phyloP scores from a whole-genome alignment of 495 filamentous ascomycete species.

The Xeromyces bisporus region DNA sequence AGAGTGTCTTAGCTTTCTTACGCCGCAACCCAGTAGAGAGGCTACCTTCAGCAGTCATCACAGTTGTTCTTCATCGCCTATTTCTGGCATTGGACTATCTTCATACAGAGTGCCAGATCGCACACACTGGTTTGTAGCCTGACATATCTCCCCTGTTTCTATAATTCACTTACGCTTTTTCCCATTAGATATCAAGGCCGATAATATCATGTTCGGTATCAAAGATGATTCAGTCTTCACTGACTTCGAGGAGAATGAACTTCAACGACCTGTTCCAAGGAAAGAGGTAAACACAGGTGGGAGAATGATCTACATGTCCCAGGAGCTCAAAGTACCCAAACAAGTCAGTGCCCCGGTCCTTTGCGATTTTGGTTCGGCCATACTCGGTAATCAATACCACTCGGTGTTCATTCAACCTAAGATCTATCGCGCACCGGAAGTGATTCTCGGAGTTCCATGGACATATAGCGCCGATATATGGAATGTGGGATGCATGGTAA shows the following conservation, averaged over 20 bases:
- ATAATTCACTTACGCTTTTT: slow-evolving; percentile 1
- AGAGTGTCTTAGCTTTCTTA: slow-evolving; percentile 21
- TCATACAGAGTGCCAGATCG: slow-evolving; percentile 30
- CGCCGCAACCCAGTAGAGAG: slow-evolving; percentile 13
- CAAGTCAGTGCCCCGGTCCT: slow-evolving; percentile 6
- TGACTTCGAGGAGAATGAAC: slow-evolving; percentile 14
- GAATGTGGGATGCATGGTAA: slow-evolving; percentile 29
- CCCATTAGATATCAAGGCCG: slow-evolving; percentile 19
- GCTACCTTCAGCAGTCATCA: slow-evolving; percentile 11
- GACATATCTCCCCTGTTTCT: neutral
- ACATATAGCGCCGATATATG: slow-evolving; percentile 26
- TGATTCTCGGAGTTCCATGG: slow-evolving; percentile 23
- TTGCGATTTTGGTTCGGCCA: slow-evolving; percentile 15
- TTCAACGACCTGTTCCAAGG: slow-evolving; percentile 13
- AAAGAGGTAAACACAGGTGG: slow-evolving; percentile 16
- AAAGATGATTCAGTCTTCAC: slow-evolving; percentile 17
- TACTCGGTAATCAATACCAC: slow-evolving; percentile 5
- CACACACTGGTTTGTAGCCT: slow-evolving; percentile 17
- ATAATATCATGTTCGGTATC: slow-evolving; percentile 22
- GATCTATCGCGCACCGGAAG: slow-evolving; percentile 28
- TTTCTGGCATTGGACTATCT: slow-evolving; percentile 29
- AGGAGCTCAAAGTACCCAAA: slow-evolving; percentile 9
- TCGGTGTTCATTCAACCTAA: slow-evolving; percentile 16
- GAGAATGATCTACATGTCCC: slow-evolving; percentile 13
- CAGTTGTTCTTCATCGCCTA: slow-evolving; percentile 14